These are phyloP conservation scores for Cyclotella kingstonii DNA, from an alignment of 108 stramenopile species.

Conservation along the genomic window DNA sequence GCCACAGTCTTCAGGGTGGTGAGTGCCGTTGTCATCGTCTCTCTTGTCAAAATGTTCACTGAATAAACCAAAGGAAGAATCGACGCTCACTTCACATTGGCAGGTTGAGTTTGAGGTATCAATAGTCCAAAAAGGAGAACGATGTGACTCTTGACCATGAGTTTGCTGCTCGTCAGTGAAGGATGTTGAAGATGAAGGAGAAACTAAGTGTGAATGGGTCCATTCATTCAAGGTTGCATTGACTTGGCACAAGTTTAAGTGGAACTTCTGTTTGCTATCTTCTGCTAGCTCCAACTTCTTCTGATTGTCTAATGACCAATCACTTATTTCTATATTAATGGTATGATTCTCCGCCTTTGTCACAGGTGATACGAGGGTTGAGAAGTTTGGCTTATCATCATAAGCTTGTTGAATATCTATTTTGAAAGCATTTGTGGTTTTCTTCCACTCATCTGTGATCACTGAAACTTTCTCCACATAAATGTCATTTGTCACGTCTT, in stretches of 20 bases:
- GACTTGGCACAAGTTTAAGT: background rate
- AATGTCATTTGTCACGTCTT: background rate
- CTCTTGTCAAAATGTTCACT: too few relatives aligned
- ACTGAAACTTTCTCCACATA: background rate
- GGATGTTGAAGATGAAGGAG: too few relatives aligned
- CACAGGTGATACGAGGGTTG: slow-evolving; percentile 2
- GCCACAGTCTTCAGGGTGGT: too few relatives aligned
- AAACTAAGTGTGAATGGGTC: too few relatives aligned
- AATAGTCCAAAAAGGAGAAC: too few relatives aligned
- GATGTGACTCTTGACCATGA: too few relatives aligned
- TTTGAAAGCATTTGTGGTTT: background rate
- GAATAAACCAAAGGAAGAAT: too few relatives aligned
- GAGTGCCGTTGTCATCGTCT: too few relatives aligned
- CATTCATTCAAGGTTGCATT: too few relatives aligned
- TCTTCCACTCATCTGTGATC: background rate
- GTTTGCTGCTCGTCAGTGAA: too few relatives aligned
- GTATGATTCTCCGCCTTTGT: slow-evolving; percentile 4
- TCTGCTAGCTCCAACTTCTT: background rate
- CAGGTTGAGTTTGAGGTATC: too few relatives aligned
- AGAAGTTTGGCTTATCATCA: background rate
- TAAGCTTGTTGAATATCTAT: background rate
- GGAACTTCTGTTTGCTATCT: background rate
- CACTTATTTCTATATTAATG: background rate
- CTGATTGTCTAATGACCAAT: background rate
- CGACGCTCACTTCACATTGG: too few relatives aligned